Conservation (phyloP, 495 filamentous ascomycete genomes). For the Neurospora cerealis region DNA sequence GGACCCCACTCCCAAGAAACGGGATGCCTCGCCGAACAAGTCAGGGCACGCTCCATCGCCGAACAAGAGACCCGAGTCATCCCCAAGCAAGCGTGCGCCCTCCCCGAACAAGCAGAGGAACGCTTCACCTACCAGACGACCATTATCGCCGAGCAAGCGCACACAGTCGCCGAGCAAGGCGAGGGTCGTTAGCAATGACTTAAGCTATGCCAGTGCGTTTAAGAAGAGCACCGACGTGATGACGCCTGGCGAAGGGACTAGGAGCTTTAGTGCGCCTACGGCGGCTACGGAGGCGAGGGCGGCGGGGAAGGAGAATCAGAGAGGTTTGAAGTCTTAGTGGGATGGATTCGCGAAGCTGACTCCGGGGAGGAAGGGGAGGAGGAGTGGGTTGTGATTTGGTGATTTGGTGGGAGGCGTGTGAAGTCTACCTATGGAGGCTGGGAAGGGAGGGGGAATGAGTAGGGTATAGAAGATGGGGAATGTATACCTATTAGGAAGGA, state of each 20-base stretch:
- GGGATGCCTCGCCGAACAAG: neutral
- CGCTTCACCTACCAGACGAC: neutral
- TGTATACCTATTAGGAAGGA: too few relatives aligned
- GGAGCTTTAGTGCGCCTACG: neutral
- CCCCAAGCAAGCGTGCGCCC: neutral
- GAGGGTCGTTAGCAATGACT: neutral
- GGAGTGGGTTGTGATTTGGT: neutral
- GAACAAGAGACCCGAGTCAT: neutral
- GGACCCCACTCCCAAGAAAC: neutral
- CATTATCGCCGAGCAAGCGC: neutral
- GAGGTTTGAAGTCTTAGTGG: neutral
- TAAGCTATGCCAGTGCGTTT: neutral
- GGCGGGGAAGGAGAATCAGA: neutral
- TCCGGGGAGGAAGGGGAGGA: neutral
- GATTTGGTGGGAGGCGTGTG: too few relatives aligned
- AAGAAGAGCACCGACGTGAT: neutral
- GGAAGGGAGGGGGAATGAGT: too few relatives aligned
- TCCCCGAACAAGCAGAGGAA: neutral
- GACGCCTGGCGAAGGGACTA: neutral
- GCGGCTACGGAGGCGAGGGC: neutral
- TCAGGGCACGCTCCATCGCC: neutral
- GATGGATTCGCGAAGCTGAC: neutral
- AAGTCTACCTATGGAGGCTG: too few relatives aligned
- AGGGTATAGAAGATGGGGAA: too few relatives aligned
- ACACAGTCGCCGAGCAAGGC: neutral